Conservation (phyloP, 202 grass and related monocot species). For the Hordeum pubiflorum region DNA sequence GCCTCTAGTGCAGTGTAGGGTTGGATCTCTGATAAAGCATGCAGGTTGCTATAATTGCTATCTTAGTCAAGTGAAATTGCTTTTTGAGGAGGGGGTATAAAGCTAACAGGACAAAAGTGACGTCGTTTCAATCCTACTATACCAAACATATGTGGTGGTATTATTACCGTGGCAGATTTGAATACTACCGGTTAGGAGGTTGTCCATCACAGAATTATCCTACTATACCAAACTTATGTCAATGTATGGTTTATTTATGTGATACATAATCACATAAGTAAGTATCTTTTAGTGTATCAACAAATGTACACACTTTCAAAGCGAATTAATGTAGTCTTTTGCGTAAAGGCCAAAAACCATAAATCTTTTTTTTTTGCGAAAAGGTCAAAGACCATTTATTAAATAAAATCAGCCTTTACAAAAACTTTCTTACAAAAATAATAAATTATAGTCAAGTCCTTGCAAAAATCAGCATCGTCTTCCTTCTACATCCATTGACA, state of each 20-base stretch:
- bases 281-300: not conserved
- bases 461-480: no score
- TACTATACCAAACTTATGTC: no score
- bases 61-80: slow-evolving; percentile 3
- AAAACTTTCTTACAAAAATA: no score
- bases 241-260: not conserved
- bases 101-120: not conserved
- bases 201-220: not conserved
- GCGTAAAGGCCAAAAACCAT: not conserved
- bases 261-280: not conserved
- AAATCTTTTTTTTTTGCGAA: not conserved
- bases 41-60: not conserved
- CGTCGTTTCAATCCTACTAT: not conserved
- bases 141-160: not conserved
- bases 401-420: no score
- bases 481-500: no score
- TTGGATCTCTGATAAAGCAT: slow-evolving; percentile 21
- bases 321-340: not conserved
- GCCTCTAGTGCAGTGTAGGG: not conserved
- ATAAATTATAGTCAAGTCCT: no score
- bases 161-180: not conserved
- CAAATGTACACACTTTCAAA: not conserved
- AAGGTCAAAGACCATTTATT: not conserved
- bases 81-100: not conserved
- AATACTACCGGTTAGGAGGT: not conserved